A percentile compares a stretch with the other conserved stretches of the same genome.
Evolutionary conservation across 371 early-diverging fungal species (phyloP).

Genomic region (Syncephalastrum racemosum): DNA sequence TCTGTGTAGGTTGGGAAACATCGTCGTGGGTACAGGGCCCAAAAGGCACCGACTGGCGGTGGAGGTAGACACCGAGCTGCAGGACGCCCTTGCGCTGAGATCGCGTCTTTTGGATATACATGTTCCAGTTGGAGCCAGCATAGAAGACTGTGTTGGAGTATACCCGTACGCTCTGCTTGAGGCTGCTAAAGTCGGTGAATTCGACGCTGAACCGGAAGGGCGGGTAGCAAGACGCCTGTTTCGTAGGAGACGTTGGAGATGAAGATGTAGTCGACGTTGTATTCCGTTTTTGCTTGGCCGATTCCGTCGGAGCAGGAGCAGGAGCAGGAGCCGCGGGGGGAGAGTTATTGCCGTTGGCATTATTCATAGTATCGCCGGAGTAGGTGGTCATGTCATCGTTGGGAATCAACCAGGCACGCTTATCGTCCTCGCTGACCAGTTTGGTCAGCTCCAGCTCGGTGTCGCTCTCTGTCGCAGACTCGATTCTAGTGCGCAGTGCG

Average conservation of each 20-base stretch:
- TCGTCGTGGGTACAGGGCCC: slow-evolving; percentile 16
- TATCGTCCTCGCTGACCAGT: slow-evolving; percentile 2
- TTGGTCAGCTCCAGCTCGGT: slow-evolving; percentile 31
- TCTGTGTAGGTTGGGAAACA: neutral
- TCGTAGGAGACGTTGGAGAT: neutral
- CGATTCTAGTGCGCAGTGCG: slow-evolving; percentile 46
- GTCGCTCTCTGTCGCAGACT: slow-evolving; percentile 41
- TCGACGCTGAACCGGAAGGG: slow-evolving; percentile 63
- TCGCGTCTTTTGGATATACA: slow-evolving; percentile 55
- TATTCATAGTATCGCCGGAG: slow-evolving; percentile 29
- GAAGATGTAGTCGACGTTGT: neutral
- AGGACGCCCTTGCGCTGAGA: slow-evolving; percentile 38
- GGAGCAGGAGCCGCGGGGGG: neutral
- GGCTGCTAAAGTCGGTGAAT: slow-evolving; percentile 35
- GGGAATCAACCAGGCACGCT: slow-evolving; percentile 31
- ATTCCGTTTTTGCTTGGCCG: too few relatives aligned
- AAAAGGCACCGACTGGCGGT: slow-evolving; percentile 48
- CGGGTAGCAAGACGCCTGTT: slow-evolving; percentile 43
- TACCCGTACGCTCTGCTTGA: slow-evolving; percentile 40
- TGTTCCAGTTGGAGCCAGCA: slow-evolving; percentile 64
- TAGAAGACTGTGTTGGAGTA: slow-evolving; percentile 56
- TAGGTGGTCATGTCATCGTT: slow-evolving; percentile 55
- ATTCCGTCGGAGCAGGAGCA: too few relatives aligned
- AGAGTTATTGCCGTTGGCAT: slow-evolving; percentile 4
- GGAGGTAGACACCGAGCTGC: slow-evolving; percentile 55